Conservation (phyloP, 2,329 filamentous ascomycete genomes). For the Westerdykella ornata region DNA sequence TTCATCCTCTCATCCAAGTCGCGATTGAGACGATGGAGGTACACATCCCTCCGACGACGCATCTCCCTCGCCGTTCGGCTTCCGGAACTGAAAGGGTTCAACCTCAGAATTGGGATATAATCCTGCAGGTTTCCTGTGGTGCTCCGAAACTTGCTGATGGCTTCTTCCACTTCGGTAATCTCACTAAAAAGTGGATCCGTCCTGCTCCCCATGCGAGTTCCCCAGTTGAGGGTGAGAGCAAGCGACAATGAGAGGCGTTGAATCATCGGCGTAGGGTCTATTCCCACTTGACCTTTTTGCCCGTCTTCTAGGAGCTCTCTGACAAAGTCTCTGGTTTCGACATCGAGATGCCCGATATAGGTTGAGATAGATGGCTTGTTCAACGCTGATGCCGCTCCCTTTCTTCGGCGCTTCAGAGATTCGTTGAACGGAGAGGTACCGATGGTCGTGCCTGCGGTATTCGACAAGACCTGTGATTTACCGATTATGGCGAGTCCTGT, state of each 20-base stretch:
- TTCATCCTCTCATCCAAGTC: conserved; percentile 56
- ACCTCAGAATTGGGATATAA: conserved; percentile 52
- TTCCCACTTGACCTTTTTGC: conserved; percentile 46
- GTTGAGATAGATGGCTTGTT: conserved; percentile 59
- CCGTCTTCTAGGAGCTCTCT: conserved; percentile 56
- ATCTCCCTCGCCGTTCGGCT: conserved; percentile 55
- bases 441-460: conserved; percentile 61
- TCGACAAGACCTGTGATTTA: conserved; percentile 49
- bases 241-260: conserved; percentile 58
- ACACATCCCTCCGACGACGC: conserved; percentile 54
- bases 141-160: conserved; percentile 53
- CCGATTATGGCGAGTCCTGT: too few species aligned
- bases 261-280: conserved; percentile 63
- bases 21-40: conserved; percentile 51
- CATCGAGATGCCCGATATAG: conserved; percentile 56
- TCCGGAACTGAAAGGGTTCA: conserved; percentile 57
- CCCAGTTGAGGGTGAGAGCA: conserved; percentile 60
- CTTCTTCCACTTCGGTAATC: conserved; percentile 57
- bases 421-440: conserved; percentile 62
- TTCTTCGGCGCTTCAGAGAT: conserved; percentile 56
- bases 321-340: conserved; percentile 58
- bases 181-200: conserved; percentile 57
- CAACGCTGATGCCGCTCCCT: conserved; percentile 58
- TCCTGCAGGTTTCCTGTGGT: conserved; percentile 58
- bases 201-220: conserved; percentile 53